Percentiles rank a stretch among this genome's conserved stretches.
Evolutionary conservation across 768 basidiomycete species (phyloP).

Genomic region (Agaricus bisporus): DNA sequence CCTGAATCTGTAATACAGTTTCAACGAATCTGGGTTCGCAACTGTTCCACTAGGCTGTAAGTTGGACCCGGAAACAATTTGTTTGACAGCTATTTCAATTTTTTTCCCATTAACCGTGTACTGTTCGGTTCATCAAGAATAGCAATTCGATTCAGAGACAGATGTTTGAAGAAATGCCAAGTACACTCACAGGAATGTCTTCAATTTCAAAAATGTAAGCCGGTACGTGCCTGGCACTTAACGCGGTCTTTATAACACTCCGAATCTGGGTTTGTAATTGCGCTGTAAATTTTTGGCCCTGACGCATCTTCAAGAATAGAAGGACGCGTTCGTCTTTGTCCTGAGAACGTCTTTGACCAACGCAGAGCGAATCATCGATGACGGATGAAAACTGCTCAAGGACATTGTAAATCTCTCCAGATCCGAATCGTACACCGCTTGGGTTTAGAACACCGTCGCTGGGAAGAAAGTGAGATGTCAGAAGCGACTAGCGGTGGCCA

Average conservation of each 20-base stretch:
- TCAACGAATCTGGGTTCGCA: constrained; percentile 62
- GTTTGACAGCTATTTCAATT: constrained; percentile 75
- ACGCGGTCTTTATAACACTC: constrained; percentile 44
- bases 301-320: constrained; percentile 63
- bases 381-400: constrained; percentile 48
- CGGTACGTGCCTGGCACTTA: constrained; percentile 76
- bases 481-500: background rate
- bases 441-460: constrained; percentile 76
- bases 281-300: constrained; percentile 36
- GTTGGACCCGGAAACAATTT: constrained; percentile 63
- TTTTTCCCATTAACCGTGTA: constrained; percentile 77
- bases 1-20: constrained; percentile 58
- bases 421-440: constrained; percentile 77
- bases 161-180: background rate
- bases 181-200: constrained; percentile 59
- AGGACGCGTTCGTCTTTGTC: constrained; percentile 73
- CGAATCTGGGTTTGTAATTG: constrained; percentile 44
- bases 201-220: constrained; percentile 55
- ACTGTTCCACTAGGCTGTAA: constrained; percentile 69
- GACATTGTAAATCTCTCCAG: constrained; percentile 74
- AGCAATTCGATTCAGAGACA: background rate
- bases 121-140: constrained; percentile 25
- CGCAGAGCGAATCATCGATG: constrained; percentile 66
- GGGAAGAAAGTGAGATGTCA: background rate
- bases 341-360: constrained; percentile 58